Conservation (phyloP, 345 rosid species). For the Fremontodendron californicum region DNA sequence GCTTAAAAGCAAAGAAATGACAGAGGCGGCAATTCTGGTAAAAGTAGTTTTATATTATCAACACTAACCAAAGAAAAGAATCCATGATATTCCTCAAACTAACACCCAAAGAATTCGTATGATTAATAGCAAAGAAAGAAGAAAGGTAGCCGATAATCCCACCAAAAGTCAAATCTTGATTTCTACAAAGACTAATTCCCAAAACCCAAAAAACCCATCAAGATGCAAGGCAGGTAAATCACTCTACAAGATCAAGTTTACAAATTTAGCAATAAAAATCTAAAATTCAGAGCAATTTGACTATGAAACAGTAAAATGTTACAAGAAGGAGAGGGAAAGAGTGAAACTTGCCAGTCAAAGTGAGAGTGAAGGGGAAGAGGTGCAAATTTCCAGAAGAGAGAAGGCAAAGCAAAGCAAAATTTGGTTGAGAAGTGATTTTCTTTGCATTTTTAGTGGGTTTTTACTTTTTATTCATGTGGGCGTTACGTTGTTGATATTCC, state of each 20-base stretch:
- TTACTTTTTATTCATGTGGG: not conserved
- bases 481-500: not conserved
- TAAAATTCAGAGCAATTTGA: not conserved
- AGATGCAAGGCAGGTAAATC: not conserved
- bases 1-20: constrained; percentile 8
- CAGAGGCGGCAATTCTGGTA: not conserved
- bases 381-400: not conserved
- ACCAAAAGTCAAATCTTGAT: constrained; percentile 7
- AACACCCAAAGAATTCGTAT: not conserved
- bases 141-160: not conserved
- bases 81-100: not conserved
- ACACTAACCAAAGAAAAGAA: not conserved
- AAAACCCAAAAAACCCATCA: not conserved
- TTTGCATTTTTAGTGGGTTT: not conserved
- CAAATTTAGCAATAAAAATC: not conserved
- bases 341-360: not conserved
- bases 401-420: not conserved
- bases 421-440: not conserved
- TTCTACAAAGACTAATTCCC: not conserved
- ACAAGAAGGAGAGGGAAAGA: not conserved
- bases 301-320: not conserved
- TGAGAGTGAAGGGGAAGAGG: not conserved
- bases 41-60: not conserved
- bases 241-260: not conserved
- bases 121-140: not conserved